phyloP scores from a whole-genome alignment of 2,329 filamentous ascomycete genomes.

The Colletotrichum ledebouriae region DNA sequence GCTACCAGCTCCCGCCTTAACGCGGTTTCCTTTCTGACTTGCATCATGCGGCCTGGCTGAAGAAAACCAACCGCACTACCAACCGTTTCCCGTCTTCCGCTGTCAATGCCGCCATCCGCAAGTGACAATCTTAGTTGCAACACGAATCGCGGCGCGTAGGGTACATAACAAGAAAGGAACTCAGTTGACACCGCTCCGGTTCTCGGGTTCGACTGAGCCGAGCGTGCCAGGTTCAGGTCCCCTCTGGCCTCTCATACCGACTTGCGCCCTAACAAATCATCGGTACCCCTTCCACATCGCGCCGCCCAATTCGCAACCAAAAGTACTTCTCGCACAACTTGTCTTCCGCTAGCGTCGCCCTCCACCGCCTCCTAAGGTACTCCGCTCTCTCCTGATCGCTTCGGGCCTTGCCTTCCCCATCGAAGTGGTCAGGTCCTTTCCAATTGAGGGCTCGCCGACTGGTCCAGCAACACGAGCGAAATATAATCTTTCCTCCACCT shows the following conservation, averaged over 20 bases:
- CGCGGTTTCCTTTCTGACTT: conserved; percentile 27
- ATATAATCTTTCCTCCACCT: conserved; percentile 42
- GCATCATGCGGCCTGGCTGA: conserved; percentile 37
- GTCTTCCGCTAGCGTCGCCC: conserved; percentile 22
- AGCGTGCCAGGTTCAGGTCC: conserved; percentile 26
- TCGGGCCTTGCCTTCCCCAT: conserved; percentile 41
- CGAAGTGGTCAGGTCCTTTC: conserved; percentile 36
- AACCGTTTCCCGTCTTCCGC: conserved; percentile 13
- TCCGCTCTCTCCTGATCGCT: conserved; percentile 42
- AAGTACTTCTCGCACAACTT: conserved; percentile 15
- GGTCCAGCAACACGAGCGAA: conserved; percentile 36
- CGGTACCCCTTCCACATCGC: background rate
- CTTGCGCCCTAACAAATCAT: conserved; percentile 11
- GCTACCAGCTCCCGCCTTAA: conserved; percentile 22
- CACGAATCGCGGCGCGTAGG: conserved; percentile 17
- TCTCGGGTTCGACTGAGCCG: conserved; percentile 24
- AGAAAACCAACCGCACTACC: conserved; percentile 13
- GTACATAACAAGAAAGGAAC: background rate
- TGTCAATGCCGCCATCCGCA: conserved; percentile 5
- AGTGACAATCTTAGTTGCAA: background rate
- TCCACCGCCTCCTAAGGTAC: conserved; percentile 33
- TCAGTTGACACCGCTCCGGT: conserved; percentile 8
- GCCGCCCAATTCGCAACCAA: background rate
- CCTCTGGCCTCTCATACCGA: conserved; percentile 33
- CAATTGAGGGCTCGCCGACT: conserved; percentile 33